phyloP scores from a whole-genome alignment of 2,329 filamentous ascomycete species.

The Aureobasidium sp. region DNA sequence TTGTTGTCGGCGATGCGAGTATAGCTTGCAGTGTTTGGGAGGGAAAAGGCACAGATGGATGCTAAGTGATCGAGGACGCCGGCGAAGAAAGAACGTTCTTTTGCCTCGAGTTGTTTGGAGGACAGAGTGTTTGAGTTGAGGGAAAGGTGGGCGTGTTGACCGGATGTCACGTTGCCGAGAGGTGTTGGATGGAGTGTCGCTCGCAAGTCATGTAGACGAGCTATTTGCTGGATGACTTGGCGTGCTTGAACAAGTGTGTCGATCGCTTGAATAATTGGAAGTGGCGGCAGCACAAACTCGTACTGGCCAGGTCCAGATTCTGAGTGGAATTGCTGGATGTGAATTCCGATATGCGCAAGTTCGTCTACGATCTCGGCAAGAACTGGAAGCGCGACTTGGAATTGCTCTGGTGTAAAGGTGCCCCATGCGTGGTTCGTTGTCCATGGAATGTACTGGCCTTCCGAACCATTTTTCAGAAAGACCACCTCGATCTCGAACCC shows the following conservation, averaged over 20 bases:
- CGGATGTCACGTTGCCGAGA: constrained; percentile 53
- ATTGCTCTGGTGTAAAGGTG: constrained; percentile 55
- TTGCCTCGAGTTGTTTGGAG: constrained; percentile 25
- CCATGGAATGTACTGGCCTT: constrained; percentile 36
- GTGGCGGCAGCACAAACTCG: constrained; percentile 63
- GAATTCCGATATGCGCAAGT: constrained; percentile 56
- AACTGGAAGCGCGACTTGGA: constrained; percentile 49
- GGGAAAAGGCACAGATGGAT: constrained; percentile 61
- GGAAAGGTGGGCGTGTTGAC: constrained; percentile 63
- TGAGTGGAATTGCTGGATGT: constrained; percentile 66
- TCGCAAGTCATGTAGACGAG: constrained; percentile 54
- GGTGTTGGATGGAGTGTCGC: constrained; percentile 72
- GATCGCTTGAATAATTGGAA: constrained; percentile 58
- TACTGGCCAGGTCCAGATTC: constrained; percentile 70
- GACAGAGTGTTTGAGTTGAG: constrained; percentile 41
- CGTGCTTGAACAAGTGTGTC: constrained; percentile 65
- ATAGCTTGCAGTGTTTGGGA: constrained; percentile 62
- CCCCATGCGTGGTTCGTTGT: constrained; percentile 65
- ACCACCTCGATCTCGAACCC: constrained; percentile 81
- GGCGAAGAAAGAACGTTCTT: constrained; percentile 60
- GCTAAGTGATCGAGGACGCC: constrained; percentile 61
- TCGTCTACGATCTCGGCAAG: constrained; percentile 58
- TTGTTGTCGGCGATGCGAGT: constrained; percentile 59
- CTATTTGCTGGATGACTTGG: constrained; percentile 60
- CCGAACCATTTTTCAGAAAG: constrained; percentile 49